Conservation (phyloP, 345 rosid genomes). For the Aegle marmelos region DNA sequence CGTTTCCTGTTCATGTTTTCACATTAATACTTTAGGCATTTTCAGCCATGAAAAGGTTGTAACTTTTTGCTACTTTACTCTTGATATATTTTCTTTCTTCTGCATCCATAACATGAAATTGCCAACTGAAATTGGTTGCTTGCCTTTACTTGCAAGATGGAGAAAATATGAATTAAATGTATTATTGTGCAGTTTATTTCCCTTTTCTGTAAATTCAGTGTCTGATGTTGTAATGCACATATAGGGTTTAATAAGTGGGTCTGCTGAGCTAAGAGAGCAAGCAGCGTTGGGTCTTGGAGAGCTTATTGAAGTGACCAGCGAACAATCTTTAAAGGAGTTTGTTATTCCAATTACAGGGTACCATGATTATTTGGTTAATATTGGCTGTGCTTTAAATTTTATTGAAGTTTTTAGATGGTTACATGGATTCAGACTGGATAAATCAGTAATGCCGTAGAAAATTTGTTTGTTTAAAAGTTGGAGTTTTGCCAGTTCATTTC, state of each 20-base stretch:
- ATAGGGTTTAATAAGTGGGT: conserved; percentile 88
- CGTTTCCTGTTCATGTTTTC: background rate
- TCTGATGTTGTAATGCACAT: conserved; percentile 14
- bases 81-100: background rate
- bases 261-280: conserved; percentile 92
- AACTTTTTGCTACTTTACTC: no score
- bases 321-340: conserved; percentile 76
- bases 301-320: conserved; percentile 96
- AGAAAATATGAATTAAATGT: background rate
- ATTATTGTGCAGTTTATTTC: background rate
- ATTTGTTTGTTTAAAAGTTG: background rate
- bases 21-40: background rate
- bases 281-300: conserved; percentile 98
- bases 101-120: background rate
- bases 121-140: background rate
- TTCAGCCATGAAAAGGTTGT: background rate
- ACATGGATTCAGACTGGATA: background rate
- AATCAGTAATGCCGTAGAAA: background rate
- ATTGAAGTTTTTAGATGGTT: background rate
- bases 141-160: background rate
- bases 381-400: background rate
- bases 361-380: conserved; percentile 12
- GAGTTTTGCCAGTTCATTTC: background rate
- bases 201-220: background rate
- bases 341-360: conserved; percentile 97